Percentiles rank a stretch among this genome's conserved stretches.
Conservation (phyloP, 208 protist genomes). For the Leishmania gerbilli region DNA sequence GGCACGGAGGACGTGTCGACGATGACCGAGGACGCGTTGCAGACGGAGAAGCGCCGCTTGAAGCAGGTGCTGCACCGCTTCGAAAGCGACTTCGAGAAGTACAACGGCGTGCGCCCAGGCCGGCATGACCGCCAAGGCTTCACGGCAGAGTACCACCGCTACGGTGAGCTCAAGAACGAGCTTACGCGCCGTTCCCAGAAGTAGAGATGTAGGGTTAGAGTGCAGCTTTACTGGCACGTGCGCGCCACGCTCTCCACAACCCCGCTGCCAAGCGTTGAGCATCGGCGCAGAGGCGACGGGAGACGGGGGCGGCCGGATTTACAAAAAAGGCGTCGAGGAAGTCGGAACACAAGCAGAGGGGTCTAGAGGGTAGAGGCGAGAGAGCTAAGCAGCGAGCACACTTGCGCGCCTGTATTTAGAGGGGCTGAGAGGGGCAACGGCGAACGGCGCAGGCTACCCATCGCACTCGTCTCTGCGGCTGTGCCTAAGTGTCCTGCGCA, state of each 20-base stretch:
- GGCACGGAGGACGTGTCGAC: constrained; percentile 44
- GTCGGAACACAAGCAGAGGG: background rate
- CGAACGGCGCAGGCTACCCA: background rate
- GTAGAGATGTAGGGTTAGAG: background rate
- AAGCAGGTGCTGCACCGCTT: constrained; percentile 85
- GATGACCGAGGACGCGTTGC: constrained; percentile 61
- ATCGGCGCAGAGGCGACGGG: background rate
- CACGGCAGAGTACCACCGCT: constrained; percentile 73
- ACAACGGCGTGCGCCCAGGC: constrained; percentile 50
- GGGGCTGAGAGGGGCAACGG: background rate
- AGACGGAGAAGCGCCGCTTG: constrained; percentile 66
- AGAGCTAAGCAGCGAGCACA: background rate
- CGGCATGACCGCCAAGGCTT: constrained; percentile 62
- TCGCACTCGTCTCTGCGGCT: background rate
- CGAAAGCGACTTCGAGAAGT: constrained; percentile 76
- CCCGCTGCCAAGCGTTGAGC: background rate
- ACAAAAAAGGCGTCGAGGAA: background rate
- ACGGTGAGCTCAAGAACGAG: constrained; percentile 83
- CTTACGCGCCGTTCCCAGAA: constrained; percentile 40
- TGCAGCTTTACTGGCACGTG: background rate
- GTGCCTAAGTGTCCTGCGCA: background rate
- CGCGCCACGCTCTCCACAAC: background rate
- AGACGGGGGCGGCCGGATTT: background rate
- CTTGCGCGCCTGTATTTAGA: background rate
- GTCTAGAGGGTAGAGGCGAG: background rate